Evolutionary conservation across 2,329 filamentous ascomycete species (phyloP).

Genomic region (Remersonia thermophila): DNA sequence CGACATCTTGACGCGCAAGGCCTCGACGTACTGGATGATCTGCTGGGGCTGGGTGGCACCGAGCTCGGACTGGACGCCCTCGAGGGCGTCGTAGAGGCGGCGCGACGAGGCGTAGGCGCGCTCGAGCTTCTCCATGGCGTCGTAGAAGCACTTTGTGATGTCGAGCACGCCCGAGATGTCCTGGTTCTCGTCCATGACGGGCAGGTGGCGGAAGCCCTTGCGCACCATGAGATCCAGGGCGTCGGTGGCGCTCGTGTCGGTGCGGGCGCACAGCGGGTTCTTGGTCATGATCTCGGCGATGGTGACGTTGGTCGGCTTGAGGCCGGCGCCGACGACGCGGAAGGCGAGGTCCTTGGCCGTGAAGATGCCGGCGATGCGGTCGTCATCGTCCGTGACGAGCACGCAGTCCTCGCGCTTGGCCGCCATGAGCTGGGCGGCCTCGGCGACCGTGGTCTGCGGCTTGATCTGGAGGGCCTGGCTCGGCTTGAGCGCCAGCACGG

Average conservation of each 20-base stretch:
- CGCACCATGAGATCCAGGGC: slow-evolving; percentile 95
- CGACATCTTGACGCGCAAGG: slow-evolving; percentile 90
- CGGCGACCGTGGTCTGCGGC: slow-evolving; percentile 81
- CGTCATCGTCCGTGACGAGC: slow-evolving; percentile 92
- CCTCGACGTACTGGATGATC: slow-evolving; percentile 98
- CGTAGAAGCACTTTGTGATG: slow-evolving; percentile 99
- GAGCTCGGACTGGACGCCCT: slow-evolving; percentile 94
- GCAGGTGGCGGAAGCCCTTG: slow-evolving; percentile 93
- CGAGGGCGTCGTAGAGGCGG: slow-evolving; percentile 91
- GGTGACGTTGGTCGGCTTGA: slow-evolving; percentile 79
- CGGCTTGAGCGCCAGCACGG: slow-evolving; percentile 87
- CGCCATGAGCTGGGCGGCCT: slow-evolving; percentile 96
- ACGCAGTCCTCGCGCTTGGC: slow-evolving; percentile 98
- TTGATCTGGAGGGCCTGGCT: slow-evolving; percentile 97
- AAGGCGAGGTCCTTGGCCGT: slow-evolving; percentile 98
- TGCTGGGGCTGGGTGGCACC: slow-evolving; percentile 94
- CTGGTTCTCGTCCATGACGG: slow-evolving; percentile 99
- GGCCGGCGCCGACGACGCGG: slow-evolving; percentile 80
- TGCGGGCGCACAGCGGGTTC: slow-evolving; percentile 93
- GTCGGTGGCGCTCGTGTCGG: slow-evolving; percentile 95
- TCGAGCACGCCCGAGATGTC: slow-evolving; percentile 96
- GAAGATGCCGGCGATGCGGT: slow-evolving; percentile 96
- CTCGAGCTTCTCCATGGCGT: slow-evolving; percentile 99
- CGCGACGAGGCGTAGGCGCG: slow-evolving; percentile 95
- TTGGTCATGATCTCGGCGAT: slow-evolving; percentile 99